These are phyloP conservation scores for Stephanodiscus minutulus DNA, from an alignment of 108 stramenopile genomes.

Conservation along the genomic window DNA sequence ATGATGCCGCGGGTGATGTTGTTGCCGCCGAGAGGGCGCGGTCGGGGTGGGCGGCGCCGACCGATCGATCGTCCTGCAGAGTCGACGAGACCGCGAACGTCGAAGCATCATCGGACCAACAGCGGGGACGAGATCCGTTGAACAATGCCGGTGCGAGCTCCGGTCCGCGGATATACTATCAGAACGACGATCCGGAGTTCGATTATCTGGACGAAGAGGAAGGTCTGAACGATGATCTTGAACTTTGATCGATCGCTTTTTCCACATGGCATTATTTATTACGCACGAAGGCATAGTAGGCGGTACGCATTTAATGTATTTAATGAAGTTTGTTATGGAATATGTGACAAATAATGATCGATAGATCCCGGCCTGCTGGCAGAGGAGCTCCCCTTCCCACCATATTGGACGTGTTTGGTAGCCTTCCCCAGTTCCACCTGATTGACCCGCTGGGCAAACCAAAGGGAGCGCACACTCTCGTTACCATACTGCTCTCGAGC, in stretches of 20 bases:
- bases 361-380: background rate
- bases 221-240: too few relatives aligned
- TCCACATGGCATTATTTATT: too few relatives aligned
- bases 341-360: too few relatives aligned
- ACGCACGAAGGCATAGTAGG: too few relatives aligned
- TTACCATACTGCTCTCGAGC: conserved; percentile 54
- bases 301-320: too few relatives aligned
- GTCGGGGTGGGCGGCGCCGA: background rate
- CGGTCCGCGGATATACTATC: too few relatives aligned
- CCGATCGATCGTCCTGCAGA: background rate
- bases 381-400: conserved; percentile 15
- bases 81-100: background rate
- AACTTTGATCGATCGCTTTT: too few relatives aligned
- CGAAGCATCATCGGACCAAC: background rate
- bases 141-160: too few relatives aligned
- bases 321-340: too few relatives aligned
- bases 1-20: background rate
- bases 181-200: too few relatives aligned
- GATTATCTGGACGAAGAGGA: too few relatives aligned
- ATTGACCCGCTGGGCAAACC: conserved; percentile 79
- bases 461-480: conserved; percentile 85
- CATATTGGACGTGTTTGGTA: conserved; percentile 79
- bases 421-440: conserved; percentile 64
- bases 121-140: background rate
- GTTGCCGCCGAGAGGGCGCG: background rate